Percentiles rank a stretch among this genome's conserved stretches.
These are phyloP conservation scores for Scutellaria galericulata DNA, from an alignment of 257 asterid species.

Conservation along the genomic window DNA sequence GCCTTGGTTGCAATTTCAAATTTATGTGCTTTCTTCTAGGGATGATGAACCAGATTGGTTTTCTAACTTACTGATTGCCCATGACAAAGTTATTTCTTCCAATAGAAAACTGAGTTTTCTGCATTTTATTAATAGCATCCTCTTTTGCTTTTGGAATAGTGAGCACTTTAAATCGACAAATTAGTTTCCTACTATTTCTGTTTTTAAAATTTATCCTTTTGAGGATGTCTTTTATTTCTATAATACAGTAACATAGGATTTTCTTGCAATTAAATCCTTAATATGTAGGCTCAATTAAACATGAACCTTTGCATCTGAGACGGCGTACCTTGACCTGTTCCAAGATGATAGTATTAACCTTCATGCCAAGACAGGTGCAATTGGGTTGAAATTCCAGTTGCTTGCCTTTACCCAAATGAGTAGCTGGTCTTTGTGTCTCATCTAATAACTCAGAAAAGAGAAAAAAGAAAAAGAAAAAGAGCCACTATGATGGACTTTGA, in stretches of 20 bases:
- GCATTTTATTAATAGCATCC: conserved; percentile 2
- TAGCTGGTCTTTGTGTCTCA: conserved; percentile 2
- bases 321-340: neutral
- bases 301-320: neutral
- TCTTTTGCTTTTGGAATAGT: neutral
- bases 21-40: conserved; percentile 9
- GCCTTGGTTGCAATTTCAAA: conserved; percentile 19
- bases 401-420: neutral
- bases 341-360: no score
- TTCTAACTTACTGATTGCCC: neutral
- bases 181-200: neutral
- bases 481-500: conserved; percentile 30
- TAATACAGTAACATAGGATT: neutral
- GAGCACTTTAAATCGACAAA: neutral
- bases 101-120: neutral
- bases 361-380: neutral
- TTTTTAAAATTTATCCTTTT: neutral
- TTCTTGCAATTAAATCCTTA: neutral
- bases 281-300: neutral
- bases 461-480: neutral
- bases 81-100: neutral
- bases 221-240: neutral
- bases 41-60: conserved; percentile 11
- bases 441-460: neutral
- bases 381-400: conserved; percentile 8